phyloP scores from a whole-genome alignment of 768 basidiomycete species.

The Tulasnella sp. region DNA sequence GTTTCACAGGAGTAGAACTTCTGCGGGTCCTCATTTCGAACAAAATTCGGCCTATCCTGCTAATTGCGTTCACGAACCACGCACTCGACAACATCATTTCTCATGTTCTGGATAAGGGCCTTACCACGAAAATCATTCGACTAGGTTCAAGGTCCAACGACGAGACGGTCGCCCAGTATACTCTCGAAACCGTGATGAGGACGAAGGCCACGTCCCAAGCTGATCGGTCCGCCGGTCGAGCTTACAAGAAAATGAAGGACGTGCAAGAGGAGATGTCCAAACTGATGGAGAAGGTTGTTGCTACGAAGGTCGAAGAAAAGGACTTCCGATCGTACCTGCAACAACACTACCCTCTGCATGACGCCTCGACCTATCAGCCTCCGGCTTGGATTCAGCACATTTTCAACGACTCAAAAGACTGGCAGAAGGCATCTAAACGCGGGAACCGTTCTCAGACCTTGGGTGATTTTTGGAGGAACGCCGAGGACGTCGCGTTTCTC shows the following conservation, averaged over 20 bases:
- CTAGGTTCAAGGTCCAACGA: slow-evolving; percentile 55
- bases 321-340: slow-evolving; percentile 52
- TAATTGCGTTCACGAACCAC: slow-evolving; percentile 76
- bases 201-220: too few species aligned
- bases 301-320: slow-evolving; percentile 45
- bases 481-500: slow-evolving; percentile 53
- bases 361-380: slow-evolving; percentile 49
- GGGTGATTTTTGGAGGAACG: slow-evolving; percentile 59
- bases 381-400: slow-evolving; percentile 54
- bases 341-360: slow-evolving; percentile 55
- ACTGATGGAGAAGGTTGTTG: slow-evolving; percentile 52
- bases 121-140: slow-evolving; percentile 67
- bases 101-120: slow-evolving; percentile 63
- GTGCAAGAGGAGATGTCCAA: slow-evolving; percentile 53
- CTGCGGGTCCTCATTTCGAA: slow-evolving; percentile 63
- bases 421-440: background rate
- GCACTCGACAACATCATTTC: slow-evolving; percentile 74
- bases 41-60: slow-evolving; percentile 56
- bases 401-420: slow-evolving; percentile 34
- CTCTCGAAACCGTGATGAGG: background rate
- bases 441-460: background rate
- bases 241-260: slow-evolving; percentile 50
- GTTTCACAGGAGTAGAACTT: slow-evolving; percentile 70
- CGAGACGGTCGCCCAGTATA: slow-evolving; percentile 31
- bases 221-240: slow-evolving; percentile 44